These are phyloP conservation scores for Keithomyces neogunnii DNA, from an alignment of 2,329 filamentous ascomycete genomes.

Conservation along the genomic window DNA sequence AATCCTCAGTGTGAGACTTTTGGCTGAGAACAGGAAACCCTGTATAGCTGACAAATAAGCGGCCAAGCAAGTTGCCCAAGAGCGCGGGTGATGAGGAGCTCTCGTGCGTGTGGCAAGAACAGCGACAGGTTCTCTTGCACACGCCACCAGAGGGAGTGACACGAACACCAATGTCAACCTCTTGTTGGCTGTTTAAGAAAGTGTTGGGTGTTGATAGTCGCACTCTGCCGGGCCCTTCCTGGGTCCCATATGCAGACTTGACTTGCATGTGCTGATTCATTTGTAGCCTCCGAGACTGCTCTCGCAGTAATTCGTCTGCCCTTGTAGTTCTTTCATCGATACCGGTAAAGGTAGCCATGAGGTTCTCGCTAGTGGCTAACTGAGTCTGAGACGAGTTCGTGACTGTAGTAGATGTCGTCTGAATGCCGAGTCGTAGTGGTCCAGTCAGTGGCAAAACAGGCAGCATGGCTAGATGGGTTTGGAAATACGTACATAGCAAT, in stretches of 20 bases:
- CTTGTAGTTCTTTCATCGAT: constrained; percentile 17
- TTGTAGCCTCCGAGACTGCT: constrained; percentile 15
- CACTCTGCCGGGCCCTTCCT: not conserved
- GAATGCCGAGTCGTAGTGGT: not conserved
- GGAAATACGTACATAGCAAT: constrained; percentile 14
- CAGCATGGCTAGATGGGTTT: too few species aligned
- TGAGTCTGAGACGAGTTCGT: constrained; percentile 10
- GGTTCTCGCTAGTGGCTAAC: constrained; percentile 12
- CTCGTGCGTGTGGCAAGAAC: constrained; percentile 5
- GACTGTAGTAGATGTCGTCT: not conserved
- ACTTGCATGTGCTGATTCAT: constrained; percentile 16
- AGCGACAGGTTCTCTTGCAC: not conserved
- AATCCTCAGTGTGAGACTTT: constrained; percentile 15
- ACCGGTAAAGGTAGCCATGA: constrained; percentile 12
- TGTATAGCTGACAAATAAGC: constrained; percentile 18
- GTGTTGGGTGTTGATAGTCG: not conserved
- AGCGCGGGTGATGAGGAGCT: constrained; percentile 13
- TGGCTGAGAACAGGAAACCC: constrained; percentile 17
- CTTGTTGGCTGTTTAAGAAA: not conserved
- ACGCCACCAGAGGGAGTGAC: not conserved
- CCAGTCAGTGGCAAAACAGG: too few species aligned
- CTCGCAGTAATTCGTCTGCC: constrained; percentile 16
- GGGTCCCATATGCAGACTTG: constrained; percentile 13
- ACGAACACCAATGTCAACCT: not conserved
- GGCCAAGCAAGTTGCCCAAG: constrained; percentile 15